phyloP scores from a whole-genome alignment of 352 stramenopile species.

The Globisporangium iwayamae region DNA sequence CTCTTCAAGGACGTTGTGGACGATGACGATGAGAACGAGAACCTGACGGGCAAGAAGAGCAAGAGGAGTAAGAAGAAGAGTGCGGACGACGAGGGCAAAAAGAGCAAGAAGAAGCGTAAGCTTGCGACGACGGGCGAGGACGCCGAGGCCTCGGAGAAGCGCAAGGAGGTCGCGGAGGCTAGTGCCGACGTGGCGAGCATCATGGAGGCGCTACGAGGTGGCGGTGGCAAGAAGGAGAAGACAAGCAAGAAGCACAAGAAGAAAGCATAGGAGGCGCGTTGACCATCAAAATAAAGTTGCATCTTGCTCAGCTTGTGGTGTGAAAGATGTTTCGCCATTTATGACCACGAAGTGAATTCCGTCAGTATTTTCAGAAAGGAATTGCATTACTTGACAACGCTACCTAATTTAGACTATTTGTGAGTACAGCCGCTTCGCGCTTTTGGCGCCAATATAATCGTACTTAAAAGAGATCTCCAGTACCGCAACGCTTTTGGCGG shows the following conservation, averaged over 20 bases:
- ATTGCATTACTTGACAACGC: neutral
- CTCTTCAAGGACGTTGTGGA: constrained; percentile 75
- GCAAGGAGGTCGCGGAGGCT: constrained; percentile 26
- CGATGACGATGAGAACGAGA: constrained; percentile 22
- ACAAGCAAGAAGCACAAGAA: constrained; percentile 40
- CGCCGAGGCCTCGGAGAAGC: constrained; percentile 21
- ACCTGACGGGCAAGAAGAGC: constrained; percentile 16
- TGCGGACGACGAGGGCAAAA: constrained; percentile 26
- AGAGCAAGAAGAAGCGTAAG: constrained; percentile 43
- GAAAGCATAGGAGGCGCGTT: constrained; percentile 13
- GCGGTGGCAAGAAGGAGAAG: constrained; percentile 26
- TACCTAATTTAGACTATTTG: neutral
- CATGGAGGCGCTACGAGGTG: constrained; percentile 56
- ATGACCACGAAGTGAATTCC: neutral
- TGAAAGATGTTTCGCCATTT: neutral
- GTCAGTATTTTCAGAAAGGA: neutral
- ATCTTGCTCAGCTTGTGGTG: neutral
- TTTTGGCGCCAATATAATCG: constrained; percentile 5
- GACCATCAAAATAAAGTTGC: neutral
- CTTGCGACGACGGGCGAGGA: constrained; percentile 22
- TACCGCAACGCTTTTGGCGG: neutral
- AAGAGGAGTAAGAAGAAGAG: constrained; percentile 14
- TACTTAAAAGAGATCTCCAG: neutral
- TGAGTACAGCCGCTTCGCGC: neutral
- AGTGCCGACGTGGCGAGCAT: constrained; percentile 63